phyloP scores from a whole-genome alignment of 129 eudicot species.

The Chrysanthemum makinoi region DNA sequence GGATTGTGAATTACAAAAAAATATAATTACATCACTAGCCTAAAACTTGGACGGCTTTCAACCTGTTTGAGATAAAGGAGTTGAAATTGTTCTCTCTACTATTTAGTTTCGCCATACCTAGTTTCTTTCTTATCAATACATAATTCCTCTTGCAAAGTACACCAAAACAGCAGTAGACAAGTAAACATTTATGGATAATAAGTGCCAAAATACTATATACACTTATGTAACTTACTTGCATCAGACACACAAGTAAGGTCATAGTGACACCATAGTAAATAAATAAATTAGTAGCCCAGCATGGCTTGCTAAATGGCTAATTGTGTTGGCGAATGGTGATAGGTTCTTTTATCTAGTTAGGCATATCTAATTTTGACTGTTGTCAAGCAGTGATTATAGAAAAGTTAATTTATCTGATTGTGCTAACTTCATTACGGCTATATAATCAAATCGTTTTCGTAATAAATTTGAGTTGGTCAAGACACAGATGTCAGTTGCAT shows the following conservation, averaged over 20 bases:
- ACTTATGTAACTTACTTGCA: slow-evolving; percentile 15
- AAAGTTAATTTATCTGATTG: slow-evolving; percentile 17
- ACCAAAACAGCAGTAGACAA: neutral
- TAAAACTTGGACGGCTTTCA: neutral
- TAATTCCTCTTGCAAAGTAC: neutral
- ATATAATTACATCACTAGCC: neutral
- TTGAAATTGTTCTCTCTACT: neutral
- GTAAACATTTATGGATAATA: neutral
- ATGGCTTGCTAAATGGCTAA: slow-evolving; percentile 8
- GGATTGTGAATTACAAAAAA: neutral
- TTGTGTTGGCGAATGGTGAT: too few species aligned
- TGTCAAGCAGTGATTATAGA: slow-evolving; percentile 5
- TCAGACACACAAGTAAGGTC: slow-evolving; percentile 10
- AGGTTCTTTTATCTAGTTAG: slow-evolving; percentile 4
- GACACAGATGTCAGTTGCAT: neutral
- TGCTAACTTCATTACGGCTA: neutral
- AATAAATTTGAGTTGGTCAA: neutral
- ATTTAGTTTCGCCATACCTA: neutral
- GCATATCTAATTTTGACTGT: slow-evolving; percentile 21
- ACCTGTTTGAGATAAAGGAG: neutral
- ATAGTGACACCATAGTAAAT: neutral
- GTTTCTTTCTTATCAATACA: neutral
- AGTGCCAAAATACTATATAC: neutral
- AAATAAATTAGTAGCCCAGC: slow-evolving; percentile 5
- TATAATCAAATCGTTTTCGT: slow-evolving; percentile 11